phyloP scores from a whole-genome alignment of 495 filamentous ascomycete species.

The Penicillium coffeae region DNA sequence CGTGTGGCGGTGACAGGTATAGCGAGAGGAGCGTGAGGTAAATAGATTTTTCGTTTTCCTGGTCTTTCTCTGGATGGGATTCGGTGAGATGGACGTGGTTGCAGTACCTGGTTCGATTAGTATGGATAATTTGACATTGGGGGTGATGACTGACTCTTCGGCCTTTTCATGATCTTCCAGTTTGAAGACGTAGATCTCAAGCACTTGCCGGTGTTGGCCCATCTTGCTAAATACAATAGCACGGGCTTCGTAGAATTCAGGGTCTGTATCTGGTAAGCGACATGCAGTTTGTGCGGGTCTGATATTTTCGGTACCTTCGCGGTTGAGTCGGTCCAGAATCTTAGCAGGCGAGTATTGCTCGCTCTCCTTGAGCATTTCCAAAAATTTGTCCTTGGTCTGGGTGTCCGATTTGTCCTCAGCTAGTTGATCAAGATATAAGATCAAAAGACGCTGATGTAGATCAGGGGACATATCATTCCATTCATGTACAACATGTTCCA shows the following conservation, averaged over 20 bases:
- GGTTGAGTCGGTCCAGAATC: conserved; percentile 69
- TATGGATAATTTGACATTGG: neutral
- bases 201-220: conserved; percentile 88
- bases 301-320: conserved; percentile 69
- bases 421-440: conserved; percentile 64
- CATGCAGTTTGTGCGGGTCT: neutral
- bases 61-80: conserved; percentile 41
- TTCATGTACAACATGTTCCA: conserved; percentile 89
- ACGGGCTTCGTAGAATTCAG: conserved; percentile 82
- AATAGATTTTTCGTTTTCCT: conserved; percentile 58
- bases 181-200: conserved; percentile 96
- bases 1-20: conserved; percentile 78
- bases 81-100: conserved; percentile 70
- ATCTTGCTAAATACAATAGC: conserved; percentile 93
- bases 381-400: conserved; percentile 59
- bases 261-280: conserved; percentile 48
- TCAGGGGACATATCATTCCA: conserved; percentile 79
- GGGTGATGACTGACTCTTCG: conserved; percentile 63
- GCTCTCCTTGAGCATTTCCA: conserved; percentile 72
- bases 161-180: conserved; percentile 82
- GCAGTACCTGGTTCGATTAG: conserved; percentile 68
- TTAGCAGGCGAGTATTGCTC: conserved; percentile 74
- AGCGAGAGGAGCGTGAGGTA: conserved; percentile 88
- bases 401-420: conserved; percentile 48
- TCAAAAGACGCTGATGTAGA: conserved; percentile 79